Evolutionary conservation across 2,329 filamentous ascomycete species (phyloP).

Genomic region (Ascosphaera aggregata): DNA sequence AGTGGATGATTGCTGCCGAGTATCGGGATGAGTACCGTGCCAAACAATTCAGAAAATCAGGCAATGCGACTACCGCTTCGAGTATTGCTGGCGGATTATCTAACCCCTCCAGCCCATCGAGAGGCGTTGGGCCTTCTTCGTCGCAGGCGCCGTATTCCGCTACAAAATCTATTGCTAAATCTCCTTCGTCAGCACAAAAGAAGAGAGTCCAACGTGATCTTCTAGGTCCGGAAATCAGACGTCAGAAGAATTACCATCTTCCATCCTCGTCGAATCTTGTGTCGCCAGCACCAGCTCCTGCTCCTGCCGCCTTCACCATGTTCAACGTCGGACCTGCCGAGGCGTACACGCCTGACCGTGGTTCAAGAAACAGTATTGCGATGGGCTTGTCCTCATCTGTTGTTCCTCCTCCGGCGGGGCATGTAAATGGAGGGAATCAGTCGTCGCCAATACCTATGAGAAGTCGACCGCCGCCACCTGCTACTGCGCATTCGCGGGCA

Average conservation of each 20-base stretch:
- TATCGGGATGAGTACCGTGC: slow-evolving; percentile 71
- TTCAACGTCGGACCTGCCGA: slow-evolving; percentile 21
- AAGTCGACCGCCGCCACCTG: not conserved
- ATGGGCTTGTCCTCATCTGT: not conserved
- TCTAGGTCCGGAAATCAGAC: not conserved
- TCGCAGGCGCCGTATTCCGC: not conserved
- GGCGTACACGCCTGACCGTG: slow-evolving; percentile 24
- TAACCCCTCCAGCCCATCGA: slow-evolving; percentile 17
- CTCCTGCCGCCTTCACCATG: slow-evolving; percentile 16
- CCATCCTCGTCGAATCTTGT: slow-evolving; percentile 7
- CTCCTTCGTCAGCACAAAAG: slow-evolving; percentile 14
- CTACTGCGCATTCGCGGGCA: not conserved
- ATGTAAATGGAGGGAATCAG: not conserved
- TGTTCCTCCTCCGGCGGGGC: not conserved
- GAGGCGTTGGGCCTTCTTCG: slow-evolving; percentile 6
- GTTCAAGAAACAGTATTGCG: slow-evolving; percentile 10
- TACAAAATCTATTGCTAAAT: slow-evolving; percentile 15
- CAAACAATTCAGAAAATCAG: slow-evolving; percentile 26
- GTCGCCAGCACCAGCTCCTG: slow-evolving; percentile 17
- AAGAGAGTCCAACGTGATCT: slow-evolving; percentile 6
- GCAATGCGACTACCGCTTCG: slow-evolving; percentile 18
- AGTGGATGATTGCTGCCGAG: slow-evolving; percentile 82
- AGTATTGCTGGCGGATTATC: not conserved
- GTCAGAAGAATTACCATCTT: not conserved
- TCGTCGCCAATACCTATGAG: not conserved